These are phyloP conservation scores for Clavispora asparagi DNA, from an alignment of 805 yeast genomes.

Conservation along the genomic window DNA sequence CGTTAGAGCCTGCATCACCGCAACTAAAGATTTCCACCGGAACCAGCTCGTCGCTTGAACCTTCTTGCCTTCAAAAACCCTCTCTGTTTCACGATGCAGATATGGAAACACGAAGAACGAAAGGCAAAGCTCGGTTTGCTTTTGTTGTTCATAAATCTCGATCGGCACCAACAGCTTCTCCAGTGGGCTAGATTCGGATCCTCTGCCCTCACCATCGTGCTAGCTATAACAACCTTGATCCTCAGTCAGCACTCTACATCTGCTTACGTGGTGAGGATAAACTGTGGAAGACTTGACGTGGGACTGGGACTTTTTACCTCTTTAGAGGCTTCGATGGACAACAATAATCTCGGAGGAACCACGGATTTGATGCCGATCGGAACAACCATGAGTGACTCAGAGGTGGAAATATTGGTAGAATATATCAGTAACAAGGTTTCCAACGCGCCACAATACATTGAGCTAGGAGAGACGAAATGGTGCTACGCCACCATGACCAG, in stretches of 20 bases:
- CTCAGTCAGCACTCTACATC: constrained; percentile 2
- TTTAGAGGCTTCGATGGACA: constrained; percentile 12
- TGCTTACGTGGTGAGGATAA: constrained; percentile 33
- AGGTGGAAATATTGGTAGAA: constrained; percentile 38
- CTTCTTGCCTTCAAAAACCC: background rate
- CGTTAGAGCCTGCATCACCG: too few relatives aligned
- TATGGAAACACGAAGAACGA: background rate
- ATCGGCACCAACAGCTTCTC: constrained; percentile 20
- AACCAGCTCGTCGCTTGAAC: background rate
- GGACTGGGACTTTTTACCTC: constrained; percentile 46
- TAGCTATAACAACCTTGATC: constrained; percentile 2
- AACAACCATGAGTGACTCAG: constrained; percentile 42
- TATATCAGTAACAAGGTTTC: constrained; percentile 45
- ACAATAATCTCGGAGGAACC: background rate
- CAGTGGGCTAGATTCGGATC: constrained; percentile 21
- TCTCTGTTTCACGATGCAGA: background rate
- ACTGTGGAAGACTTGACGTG: constrained; percentile 49
- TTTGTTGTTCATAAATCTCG: constrained; percentile 21
- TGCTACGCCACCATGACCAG: constrained; percentile 2
- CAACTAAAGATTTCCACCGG: too few relatives aligned
- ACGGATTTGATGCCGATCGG: constrained; percentile 19
- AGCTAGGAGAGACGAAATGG: constrained; percentile 10
- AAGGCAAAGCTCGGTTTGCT: background rate
- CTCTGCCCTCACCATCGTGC: constrained; percentile 7
- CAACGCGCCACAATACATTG: constrained; percentile 44